Evolutionary conservation across 768 basidiomycete genomes (phyloP).

Genomic region (Lactarius indigo): DNA sequence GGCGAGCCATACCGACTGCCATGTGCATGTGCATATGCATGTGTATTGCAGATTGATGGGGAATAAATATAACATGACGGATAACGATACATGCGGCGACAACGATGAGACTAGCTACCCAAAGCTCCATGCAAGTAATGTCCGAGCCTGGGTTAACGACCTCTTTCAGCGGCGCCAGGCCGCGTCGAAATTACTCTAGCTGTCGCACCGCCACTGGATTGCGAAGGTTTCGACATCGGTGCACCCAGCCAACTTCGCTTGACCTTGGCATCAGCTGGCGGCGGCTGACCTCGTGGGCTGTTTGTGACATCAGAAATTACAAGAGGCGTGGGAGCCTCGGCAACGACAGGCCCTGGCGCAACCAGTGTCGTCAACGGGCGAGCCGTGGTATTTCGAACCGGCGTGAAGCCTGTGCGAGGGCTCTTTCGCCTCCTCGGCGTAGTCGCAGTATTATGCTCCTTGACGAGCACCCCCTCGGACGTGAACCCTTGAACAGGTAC

Average conservation of each 20-base stretch:
- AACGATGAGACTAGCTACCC: not conserved
- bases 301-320: constrained; percentile 63
- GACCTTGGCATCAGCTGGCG: constrained; percentile 10
- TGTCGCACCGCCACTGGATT: constrained; percentile 3
- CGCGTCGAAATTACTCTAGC: constrained; percentile 15
- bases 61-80: constrained; percentile 21
- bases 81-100: constrained; percentile 19
- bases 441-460: constrained; percentile 36
- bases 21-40: not conserved
- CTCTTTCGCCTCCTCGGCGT: constrained; percentile 65
- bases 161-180: constrained; percentile 13
- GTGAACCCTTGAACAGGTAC: constrained; percentile 66
- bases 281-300: constrained; percentile 39
- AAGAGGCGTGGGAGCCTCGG: constrained; percentile 37
- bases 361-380: constrained; percentile 37
- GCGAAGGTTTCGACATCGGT: constrained; percentile 13
- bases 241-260: constrained; percentile 21
- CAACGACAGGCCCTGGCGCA: constrained; percentile 50
- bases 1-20: constrained; percentile 87
- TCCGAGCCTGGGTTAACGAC: constrained; percentile 5
- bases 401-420: constrained; percentile 69
- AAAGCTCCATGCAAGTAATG: not conserved
- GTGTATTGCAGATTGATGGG: constrained; percentile 6
- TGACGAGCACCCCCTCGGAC: constrained; percentile 41
- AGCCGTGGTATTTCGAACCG: constrained; percentile 49